These are phyloP conservation scores for Sungouiozyma intestinalis DNA, from an alignment of 805 yeast genomes.

Conservation along the genomic window DNA sequence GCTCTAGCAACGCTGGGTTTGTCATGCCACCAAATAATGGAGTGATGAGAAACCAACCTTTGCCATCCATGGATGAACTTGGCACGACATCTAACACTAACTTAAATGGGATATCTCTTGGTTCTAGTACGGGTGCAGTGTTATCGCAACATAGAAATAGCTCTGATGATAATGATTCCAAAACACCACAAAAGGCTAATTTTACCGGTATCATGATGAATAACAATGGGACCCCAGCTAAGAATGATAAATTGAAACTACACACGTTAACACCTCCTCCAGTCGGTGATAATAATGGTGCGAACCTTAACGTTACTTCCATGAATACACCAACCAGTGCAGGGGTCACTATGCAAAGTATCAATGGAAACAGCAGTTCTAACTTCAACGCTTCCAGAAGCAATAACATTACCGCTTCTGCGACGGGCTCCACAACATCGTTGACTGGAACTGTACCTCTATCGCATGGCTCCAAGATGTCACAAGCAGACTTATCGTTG, in stretches of 20 bases:
- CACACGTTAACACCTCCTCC: background rate
- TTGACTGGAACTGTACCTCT: slow-evolving; percentile 5
- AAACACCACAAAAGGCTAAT: background rate
- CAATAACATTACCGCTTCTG: slow-evolving; percentile 1
- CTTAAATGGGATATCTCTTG: background rate
- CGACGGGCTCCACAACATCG: slow-evolving; percentile 3
- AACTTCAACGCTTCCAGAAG: background rate
- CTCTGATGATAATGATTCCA: background rate
- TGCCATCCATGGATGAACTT: slow-evolving; percentile 10
- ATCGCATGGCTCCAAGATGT: slow-evolving; percentile 11
- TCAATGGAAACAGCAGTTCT: background rate
- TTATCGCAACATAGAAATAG: background rate
- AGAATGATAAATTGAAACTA: background rate
- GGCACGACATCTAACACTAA: slow-evolving; percentile 5
- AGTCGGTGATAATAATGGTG: background rate
- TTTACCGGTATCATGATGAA: background rate
- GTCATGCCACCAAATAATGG: slow-evolving; percentile 6
- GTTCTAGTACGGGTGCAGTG: background rate
- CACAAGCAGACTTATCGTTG: slow-evolving; percentile 54
- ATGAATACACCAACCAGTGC: background rate
- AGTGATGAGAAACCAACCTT: slow-evolving; percentile 7
- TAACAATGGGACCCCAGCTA: background rate
- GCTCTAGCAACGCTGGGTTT: slow-evolving; percentile 4
- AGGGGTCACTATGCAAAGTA: background rate
- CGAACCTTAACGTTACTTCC: background rate